Conservation (phyloP, 1,284 basidiomycete species). For the Cutaneotrichosporon daszewskae region DNA sequence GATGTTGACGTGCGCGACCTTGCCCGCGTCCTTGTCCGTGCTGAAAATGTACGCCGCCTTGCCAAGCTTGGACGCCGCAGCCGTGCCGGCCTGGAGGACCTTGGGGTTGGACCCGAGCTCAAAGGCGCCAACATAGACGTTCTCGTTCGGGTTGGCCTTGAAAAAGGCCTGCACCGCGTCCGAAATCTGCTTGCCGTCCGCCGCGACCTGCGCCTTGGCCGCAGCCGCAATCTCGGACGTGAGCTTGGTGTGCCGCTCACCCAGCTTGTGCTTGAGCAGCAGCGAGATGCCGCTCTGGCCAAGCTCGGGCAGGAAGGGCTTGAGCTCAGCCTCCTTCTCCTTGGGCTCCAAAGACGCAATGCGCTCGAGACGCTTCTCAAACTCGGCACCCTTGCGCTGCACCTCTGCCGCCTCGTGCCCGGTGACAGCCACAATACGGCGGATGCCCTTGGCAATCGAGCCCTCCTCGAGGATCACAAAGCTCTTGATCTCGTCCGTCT, state of each 20-base stretch:
- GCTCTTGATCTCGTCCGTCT: slow-evolving; percentile 93
- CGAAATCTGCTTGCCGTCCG: slow-evolving; percentile 69
- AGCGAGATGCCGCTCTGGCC: slow-evolving; percentile 83
- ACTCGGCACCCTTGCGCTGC: slow-evolving; percentile 62
- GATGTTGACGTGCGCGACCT: slow-evolving; percentile 83
- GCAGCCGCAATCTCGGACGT: slow-evolving; percentile 82
- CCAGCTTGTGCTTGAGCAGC: slow-evolving; percentile 72
- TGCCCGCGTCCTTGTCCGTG: slow-evolving; percentile 61
- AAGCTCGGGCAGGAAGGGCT: slow-evolving; percentile 80
- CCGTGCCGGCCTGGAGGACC: slow-evolving; percentile 56
- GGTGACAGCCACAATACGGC: slow-evolving; percentile 89
- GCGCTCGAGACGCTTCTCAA: slow-evolving; percentile 61
- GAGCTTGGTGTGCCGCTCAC: slow-evolving; percentile 64
- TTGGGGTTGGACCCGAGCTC: slow-evolving; percentile 65
- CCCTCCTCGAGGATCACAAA: slow-evolving; percentile 93
- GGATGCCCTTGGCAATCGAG: slow-evolving; percentile 96
- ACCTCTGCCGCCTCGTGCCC: slow-evolving; percentile 86
- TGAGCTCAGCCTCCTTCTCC: slow-evolving; percentile 78
- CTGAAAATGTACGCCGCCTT: slow-evolving; percentile 89
- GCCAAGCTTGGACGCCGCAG: slow-evolving; percentile 64
- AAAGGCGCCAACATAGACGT: slow-evolving; percentile 63
- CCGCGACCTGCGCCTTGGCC: slow-evolving; percentile 72
- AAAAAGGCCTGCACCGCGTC: slow-evolving; percentile 69
- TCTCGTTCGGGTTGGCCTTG: slow-evolving; percentile 64
- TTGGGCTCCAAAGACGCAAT: slow-evolving; percentile 65